Base-by-base conservation (phyloP, 1,139 yeast species). In the Suhomyces bokatorum region DNA sequence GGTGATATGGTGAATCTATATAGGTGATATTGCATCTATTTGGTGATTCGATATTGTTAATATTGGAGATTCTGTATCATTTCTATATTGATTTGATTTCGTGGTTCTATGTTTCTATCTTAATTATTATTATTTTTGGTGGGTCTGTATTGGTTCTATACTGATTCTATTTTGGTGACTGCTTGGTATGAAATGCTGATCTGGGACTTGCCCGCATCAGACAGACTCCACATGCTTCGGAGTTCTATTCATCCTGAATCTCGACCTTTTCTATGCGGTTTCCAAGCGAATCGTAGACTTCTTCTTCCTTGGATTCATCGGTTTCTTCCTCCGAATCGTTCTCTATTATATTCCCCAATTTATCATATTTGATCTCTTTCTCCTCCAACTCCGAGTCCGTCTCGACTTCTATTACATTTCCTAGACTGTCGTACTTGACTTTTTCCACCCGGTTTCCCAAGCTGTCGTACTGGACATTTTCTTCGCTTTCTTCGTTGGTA, bases 291-390 rank as follows among this genome's bases (percentile, higher is more conserved):
- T 45, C 46, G 29, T 28, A 40, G 9, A 14, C n/a, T 29, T 34
- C 37, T 6, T 34, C 37, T 8, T 43, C 47, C 27, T 43, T 46
- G 24, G 33, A 26, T n/a, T 39, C 42, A 4, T 34, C 36, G 13
- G 35, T 39, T 12, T 36, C 43, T 32, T 22, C 40, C 32, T 29
- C 44, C 16, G 32, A 32, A 16, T 39, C 26, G 7, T 16, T 11
- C 17, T 35, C 26, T 24, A 50, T 47, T 26, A 50, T 40, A 33
- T 54, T 54, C 10, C 56, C 59, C 43, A 50, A 45, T 20, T 39
- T 50, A 30, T 54, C 56, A 32, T 50, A 47, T 30, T 44, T 33
- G 9, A 47, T 48, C 6, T 42, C 36, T 10, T 35, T 37, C 29
- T 26, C n/a, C 9, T 26, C 29, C n/a, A 6, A 8, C 8, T 26